Evolutionary conservation across 768 basidiomycete genomes (phyloP), one percentile per base, ranked within the genome.

Genomic region (Nidularia sp.): DNA sequence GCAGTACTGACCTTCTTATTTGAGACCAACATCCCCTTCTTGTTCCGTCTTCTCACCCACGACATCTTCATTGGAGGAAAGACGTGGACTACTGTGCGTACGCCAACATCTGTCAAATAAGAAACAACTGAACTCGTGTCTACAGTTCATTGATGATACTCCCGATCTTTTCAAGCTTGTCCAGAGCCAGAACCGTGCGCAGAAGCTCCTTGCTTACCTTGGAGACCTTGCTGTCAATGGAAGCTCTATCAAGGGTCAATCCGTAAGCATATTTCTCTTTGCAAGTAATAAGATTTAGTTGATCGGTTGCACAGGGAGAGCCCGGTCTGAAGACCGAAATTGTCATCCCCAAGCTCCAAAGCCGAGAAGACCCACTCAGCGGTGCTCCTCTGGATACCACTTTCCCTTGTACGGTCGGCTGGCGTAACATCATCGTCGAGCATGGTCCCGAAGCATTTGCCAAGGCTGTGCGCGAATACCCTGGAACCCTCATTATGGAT

Each of bases 121-220:
- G 39, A 41, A 12, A 12, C 39, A 29, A 29, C 25, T 29, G 25
- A 29, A 29, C 25, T 29, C 47, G 49, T 15, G 34, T 53, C 22
- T 31, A 6, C 61, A 93, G 91, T 98, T 99, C 78, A 98, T 99
- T 70, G 97, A 99, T 63, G 97, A 99, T 70, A 98, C 96, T 1
- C 95, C 93, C n/a, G 94, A 98, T 65, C 84, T 99, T 56, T 99
- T 98, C 86, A 97, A 95, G 71, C 84, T 99, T 51, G 95, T 99
- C 5, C 90, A 93, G 62, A 93, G 88, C 60, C 95, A 95, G 72
- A 99, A 99, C 72, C 90, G 97, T 71, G 97, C 97, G 3, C 95
- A 98, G 72, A 98, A 98, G 69, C 74, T 99, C 50, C 80, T 99
- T 45, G 88, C 93, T 5, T 99, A 98, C 71, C 87, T 99, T 34